Percentiles rank a stretch among this genome's conserved stretches.
These are phyloP conservation scores for Hypoxylon rickii DNA, from an alignment of 495 filamentous ascomycete species.

Conservation along the genomic window DNA sequence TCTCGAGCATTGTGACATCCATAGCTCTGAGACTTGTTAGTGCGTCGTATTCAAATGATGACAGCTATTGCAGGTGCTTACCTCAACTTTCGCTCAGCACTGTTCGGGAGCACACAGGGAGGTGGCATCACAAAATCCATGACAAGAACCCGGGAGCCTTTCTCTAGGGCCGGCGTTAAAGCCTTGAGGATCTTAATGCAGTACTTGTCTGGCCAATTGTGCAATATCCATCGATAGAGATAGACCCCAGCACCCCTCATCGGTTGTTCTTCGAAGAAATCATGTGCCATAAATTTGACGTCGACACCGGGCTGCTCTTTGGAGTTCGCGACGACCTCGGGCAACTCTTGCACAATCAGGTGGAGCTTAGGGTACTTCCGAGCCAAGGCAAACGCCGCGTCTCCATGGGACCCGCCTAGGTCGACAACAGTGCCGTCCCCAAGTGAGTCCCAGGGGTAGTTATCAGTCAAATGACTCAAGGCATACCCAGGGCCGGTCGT, in stretches of 20 bases:
- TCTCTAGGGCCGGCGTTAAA: slow-evolving; percentile 46
- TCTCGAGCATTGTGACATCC: slow-evolving; percentile 31
- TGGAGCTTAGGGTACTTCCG: slow-evolving; percentile 9
- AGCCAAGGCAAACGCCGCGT: slow-evolving; percentile 15
- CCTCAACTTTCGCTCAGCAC: slow-evolving; percentile 16
- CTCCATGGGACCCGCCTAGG: slow-evolving; percentile 31
- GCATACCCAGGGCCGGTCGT: slow-evolving; percentile 7
- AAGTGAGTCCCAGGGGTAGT: slow-evolving; percentile 24
- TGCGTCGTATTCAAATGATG: not conserved
- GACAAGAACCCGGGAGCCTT: slow-evolving; percentile 44
- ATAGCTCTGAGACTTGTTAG: slow-evolving; percentile 20
- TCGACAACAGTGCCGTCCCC: slow-evolving; percentile 38
- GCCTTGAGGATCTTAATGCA: slow-evolving; percentile 45
- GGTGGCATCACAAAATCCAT: slow-evolving; percentile 46
- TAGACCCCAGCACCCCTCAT: slow-evolving; percentile 55
- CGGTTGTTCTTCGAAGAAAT: slow-evolving; percentile 56
- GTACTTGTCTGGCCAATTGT: slow-evolving; percentile 54
- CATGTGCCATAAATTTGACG: slow-evolving; percentile 49
- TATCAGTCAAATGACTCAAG: slow-evolving; percentile 17
- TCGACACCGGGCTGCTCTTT: slow-evolving; percentile 10
- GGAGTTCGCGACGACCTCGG: slow-evolving; percentile 36
- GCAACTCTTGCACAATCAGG: slow-evolving; percentile 37
- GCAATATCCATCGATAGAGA: slow-evolving; percentile 55
- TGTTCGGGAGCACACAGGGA: slow-evolving; percentile 21
- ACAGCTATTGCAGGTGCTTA: not conserved